Evolutionary conservation across 148 eudicot species (phyloP), one percentile per base, ranked within the genome.

Genomic region (Dianthus caryophyllus): DNA sequence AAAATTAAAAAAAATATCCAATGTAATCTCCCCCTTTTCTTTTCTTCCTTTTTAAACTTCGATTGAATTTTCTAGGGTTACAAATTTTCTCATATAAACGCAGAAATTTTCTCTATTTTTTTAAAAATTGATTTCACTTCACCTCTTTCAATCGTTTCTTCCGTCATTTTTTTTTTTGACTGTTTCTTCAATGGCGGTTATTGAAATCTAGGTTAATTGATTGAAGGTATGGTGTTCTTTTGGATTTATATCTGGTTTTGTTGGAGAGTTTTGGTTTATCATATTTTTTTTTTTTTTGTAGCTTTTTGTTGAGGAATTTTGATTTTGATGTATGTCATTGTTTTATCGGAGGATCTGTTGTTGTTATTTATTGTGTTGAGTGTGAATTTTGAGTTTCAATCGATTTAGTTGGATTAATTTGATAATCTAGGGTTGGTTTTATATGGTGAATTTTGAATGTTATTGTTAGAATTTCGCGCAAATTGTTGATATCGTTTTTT

Each of bases 161-260:
- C n/a, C n/a, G n/a, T n/a, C n/a, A n/a, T n/a, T n/a, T n/a, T n/a
- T n/a, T 33, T 33, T 33, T 33, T 3, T 33, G 38, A 33, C 7
- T 33, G 38, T 2, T 33, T 51, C 63, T 39, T 51, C 68, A 62
- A 74, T 74, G 73, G 73, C 68, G 77, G 73, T 68, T 31, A 9
- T 74, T 17, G 36, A 47, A 46, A 68, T 74, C 73, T 74, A 68
- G 77, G 47, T n/a, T 44, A 10, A 44, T 2, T 25, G 2, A 12
- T 12, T 17, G 10, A 12, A 55, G 71, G 77, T 67, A 67, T 46
- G 66, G 31, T 38, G 20, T 46, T 56, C 31, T 62, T 31, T n/a
- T n/a, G n/a, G n/a, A n/a, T n/a, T n/a, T n/a, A n/a, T n/a, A 51
- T 14, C 41, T 27, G 67, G 53, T 39, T n/a, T 38, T 18, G 41